Evolutionary conservation across 2,329 filamentous ascomycete species (phyloP).

Genomic region (Mycocentrospora acerina): DNA sequence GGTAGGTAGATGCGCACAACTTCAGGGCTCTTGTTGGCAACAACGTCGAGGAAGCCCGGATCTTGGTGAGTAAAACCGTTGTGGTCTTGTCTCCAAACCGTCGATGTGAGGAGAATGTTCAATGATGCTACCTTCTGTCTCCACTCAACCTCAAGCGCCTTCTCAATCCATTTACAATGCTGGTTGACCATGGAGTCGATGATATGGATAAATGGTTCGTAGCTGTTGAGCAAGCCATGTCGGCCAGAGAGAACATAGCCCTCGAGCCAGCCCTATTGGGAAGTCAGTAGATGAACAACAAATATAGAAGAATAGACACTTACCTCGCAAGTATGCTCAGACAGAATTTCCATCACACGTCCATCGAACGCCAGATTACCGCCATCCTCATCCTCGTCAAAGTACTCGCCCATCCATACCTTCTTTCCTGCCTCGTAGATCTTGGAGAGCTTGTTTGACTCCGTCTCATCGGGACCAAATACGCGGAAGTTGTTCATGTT

Average conservation of each 20-base stretch:
- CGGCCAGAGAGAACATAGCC: conserved; percentile 75
- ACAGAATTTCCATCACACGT: conserved; percentile 82
- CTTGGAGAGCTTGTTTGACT: conserved; percentile 73
- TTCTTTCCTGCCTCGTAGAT: conserved; percentile 77
- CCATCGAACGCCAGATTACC: conserved; percentile 70
- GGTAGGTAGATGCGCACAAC: conserved; percentile 80
- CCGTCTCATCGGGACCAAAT: conserved; percentile 78
- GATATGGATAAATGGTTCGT: conserved; percentile 80
- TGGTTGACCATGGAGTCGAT: conserved; percentile 86
- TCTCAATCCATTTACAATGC: conserved; percentile 84
- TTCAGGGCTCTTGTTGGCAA: conserved; percentile 78
- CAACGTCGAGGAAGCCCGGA: conserved; percentile 76
- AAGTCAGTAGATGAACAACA: conserved; percentile 6
- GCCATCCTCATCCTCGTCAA: conserved; percentile 73
- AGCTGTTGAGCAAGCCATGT: conserved; percentile 76
- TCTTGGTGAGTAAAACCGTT: conserved; percentile 84
- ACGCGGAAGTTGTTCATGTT: conserved; percentile 72
- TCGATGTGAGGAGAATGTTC: conserved; percentile 76
- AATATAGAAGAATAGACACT: neutral
- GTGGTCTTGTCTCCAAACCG: conserved; percentile 81
- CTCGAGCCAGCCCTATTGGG: conserved; percentile 65
- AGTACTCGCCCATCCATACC: conserved; percentile 77
- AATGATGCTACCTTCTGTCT: conserved; percentile 71
- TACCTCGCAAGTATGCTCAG: conserved; percentile 74
- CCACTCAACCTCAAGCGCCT: conserved; percentile 78